Conservation (phyloP, 768 basidiomycete species). For the Kwoniella mangroviensis region DNA sequence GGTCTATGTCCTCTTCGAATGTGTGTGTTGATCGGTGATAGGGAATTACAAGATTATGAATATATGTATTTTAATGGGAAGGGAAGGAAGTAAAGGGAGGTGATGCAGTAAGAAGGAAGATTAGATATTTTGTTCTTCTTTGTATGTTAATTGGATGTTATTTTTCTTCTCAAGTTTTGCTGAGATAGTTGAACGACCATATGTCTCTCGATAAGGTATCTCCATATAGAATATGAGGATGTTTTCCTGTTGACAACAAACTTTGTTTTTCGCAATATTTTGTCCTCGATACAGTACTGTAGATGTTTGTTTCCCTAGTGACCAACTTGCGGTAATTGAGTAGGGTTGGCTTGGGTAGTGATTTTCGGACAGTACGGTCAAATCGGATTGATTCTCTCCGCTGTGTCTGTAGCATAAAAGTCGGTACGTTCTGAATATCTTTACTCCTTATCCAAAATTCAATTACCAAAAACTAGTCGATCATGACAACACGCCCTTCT, state of each 20-base stretch:
- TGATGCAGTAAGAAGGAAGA: neutral
- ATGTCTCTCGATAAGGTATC: too few relatives aligned
- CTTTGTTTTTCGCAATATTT: neutral
- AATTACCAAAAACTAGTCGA: neutral
- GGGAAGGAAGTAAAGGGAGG: neutral
- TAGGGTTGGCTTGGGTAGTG: too few relatives aligned
- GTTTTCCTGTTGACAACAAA: neutral
- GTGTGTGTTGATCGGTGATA: neutral
- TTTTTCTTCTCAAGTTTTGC: too few relatives aligned
- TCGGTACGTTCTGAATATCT: too few relatives aligned
- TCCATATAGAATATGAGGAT: too few relatives aligned
- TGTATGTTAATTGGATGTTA: too few relatives aligned
- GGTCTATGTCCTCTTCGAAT: neutral
- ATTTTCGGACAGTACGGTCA: too few relatives aligned
- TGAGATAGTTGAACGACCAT: too few relatives aligned
- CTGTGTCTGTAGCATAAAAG: too few relatives aligned
- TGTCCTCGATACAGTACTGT: neutral
- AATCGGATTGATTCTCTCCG: too few relatives aligned
- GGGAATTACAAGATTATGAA: neutral
- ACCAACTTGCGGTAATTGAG: neutral
- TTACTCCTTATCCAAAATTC: too few relatives aligned
- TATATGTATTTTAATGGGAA: neutral
- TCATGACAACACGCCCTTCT: neutral
- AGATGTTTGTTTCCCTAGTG: neutral
- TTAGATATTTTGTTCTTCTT: too few relatives aligned